Percentiles rank a stretch among this genome's conserved stretches.
These are phyloP conservation scores for Cenchrus fungigraminus DNA, from an alignment of 176 grass and related monocot species.

Conservation along the genomic window DNA sequence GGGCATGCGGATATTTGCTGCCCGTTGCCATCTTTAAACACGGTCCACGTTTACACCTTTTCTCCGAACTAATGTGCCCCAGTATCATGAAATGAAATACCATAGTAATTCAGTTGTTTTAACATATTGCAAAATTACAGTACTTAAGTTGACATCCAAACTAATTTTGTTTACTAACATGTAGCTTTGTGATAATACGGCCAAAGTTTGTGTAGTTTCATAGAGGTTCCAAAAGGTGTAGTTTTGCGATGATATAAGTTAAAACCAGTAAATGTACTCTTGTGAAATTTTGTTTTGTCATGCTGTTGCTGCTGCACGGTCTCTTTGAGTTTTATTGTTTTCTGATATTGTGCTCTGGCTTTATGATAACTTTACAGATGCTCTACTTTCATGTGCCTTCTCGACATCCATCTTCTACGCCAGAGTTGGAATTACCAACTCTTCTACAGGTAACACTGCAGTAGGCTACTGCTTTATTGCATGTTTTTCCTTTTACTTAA, in stretches of 20 bases:
- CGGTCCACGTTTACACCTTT: not conserved
- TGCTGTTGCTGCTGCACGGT: slow-evolving; percentile 17
- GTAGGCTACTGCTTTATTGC: not conserved
- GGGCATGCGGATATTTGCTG: too few species aligned
- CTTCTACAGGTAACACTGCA: slow-evolving; percentile 75
- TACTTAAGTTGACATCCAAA: not conserved
- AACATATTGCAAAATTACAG: not conserved
- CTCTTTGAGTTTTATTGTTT: slow-evolving; percentile 21
- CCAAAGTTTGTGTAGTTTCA: not conserved
- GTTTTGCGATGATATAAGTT: not conserved
- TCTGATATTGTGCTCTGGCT: slow-evolving; percentile 19
- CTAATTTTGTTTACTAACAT: not conserved
- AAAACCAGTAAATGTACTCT: not conserved
- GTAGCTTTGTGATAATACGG: not conserved
- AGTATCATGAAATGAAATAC: slow-evolving; percentile 1
- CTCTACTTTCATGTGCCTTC: slow-evolving; percentile 95
- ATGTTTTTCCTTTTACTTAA: slow-evolving; percentile 10
- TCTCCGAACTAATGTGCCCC: not conserved
- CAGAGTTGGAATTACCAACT: slow-evolving; percentile 81
- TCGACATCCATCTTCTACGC: slow-evolving; percentile 71
- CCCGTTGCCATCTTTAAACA: too few species aligned
- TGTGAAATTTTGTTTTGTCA: not conserved
- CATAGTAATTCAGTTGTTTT: not conserved
- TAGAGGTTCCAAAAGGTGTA: not conserved
- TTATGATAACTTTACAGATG: slow-evolving; percentile 60